These are phyloP conservation scores for Populus hybrid DNA, from an alignment of 441 rosid species.

Conservation along the genomic window DNA sequence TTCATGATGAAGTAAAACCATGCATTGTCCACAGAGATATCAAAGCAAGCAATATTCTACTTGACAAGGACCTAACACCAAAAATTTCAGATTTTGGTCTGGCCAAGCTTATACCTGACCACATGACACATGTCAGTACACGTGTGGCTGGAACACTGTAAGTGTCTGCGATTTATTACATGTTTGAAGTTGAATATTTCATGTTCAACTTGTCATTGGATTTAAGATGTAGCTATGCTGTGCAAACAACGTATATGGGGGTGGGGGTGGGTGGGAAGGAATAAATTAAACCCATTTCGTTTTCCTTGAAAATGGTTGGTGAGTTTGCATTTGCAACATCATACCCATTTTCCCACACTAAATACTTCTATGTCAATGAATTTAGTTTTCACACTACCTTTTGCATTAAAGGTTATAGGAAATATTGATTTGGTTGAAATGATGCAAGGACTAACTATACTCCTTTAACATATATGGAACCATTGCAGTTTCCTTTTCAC, in stretches of 20 bases:
- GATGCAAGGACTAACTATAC: not conserved
- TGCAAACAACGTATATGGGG: not conserved
- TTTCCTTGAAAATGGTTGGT: not conserved
- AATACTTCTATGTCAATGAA: no score
- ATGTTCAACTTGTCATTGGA: not conserved
- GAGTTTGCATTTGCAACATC: no score
- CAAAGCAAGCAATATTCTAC: conserved; percentile 50
- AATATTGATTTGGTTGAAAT: no score
- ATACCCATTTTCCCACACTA: no score
- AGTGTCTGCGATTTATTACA: conserved; percentile 30
- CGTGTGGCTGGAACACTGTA: conserved; percentile 98
- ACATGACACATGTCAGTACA: conserved; percentile 91
- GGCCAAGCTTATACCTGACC: conserved; percentile 82
- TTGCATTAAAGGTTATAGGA: no score
- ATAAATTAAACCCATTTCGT: not conserved
- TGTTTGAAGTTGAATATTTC: not conserved
- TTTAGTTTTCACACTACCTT: no score
- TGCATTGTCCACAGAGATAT: conserved; percentile 54
- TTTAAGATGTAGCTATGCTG: not conserved
- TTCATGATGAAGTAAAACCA: conserved; percentile 82
- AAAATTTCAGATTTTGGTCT: conserved; percentile 96
- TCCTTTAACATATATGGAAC: no score
- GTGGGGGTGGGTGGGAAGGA: not conserved
- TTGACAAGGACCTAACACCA: conserved; percentile 74
- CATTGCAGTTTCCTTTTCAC: no score